These are phyloP conservation scores for Fusarium praegraminearum DNA, from an alignment of 2,329 filamentous ascomycete species.

Conservation along the genomic window DNA sequence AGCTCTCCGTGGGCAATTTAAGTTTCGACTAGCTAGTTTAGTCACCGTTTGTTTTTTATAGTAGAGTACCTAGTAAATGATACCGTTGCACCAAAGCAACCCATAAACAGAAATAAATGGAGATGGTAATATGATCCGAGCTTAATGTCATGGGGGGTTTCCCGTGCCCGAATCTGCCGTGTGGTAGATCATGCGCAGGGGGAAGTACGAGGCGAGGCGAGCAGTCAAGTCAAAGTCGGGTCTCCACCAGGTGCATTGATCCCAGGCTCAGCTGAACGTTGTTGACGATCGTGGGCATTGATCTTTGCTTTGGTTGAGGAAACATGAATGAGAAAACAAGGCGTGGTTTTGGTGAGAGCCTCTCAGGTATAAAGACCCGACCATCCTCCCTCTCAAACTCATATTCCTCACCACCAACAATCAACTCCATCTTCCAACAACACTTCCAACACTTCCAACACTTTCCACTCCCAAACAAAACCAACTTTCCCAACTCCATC, in stretches of 20 bases:
- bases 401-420: constrained; percentile 28
- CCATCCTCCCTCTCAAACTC: not conserved
- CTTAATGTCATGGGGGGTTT: constrained; percentile 1
- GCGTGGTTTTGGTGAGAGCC: not conserved
- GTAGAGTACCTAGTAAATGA: not conserved
- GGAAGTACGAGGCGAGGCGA: not conserved
- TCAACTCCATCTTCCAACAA: constrained; percentile 12
- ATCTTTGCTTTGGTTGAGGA: not conserved
- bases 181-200: not conserved
- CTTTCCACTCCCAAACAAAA: not conserved
- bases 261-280: not conserved
- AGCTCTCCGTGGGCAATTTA: not conserved
- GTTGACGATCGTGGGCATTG: not conserved
- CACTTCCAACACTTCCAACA: constrained; percentile 9
- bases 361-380: constrained; percentile 25
- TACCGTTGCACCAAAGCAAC: not conserved
- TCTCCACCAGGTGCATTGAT: constrained; percentile 14
- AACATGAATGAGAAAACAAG: not conserved
- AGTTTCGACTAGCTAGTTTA: not conserved
- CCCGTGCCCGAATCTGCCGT: not conserved
- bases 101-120: no score
- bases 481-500: not conserved
- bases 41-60: not conserved
- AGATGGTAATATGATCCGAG: constrained; percentile 2
- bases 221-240: not conserved